phyloP scores from a whole-genome alignment of 2,329 filamentous ascomycete species.

The Xylariaceae sp. region DNA sequence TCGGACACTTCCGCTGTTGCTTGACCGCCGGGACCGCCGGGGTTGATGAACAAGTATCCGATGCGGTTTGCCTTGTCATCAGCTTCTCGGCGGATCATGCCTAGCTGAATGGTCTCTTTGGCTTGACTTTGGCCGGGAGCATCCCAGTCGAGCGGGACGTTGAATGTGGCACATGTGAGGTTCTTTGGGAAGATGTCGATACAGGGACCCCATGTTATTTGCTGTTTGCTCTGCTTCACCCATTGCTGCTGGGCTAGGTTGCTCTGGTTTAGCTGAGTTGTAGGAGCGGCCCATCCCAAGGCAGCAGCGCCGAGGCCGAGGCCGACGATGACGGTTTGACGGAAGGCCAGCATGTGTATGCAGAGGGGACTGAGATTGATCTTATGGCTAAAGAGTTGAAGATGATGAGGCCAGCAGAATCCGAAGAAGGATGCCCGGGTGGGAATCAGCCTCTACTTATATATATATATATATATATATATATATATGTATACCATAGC shows the following conservation, averaged over 20 bases:
- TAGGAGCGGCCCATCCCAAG: constrained; percentile 9
- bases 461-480: too few species aligned
- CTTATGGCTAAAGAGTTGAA: background rate
- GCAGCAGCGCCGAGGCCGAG: constrained; percentile 10
- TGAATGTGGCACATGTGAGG: constrained; percentile 26
- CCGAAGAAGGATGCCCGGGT: too few species aligned
- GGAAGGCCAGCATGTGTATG: constrained; percentile 8
- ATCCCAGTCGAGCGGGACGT: constrained; percentile 28
- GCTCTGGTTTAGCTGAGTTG: background rate
- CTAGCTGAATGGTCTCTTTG: constrained; percentile 26
- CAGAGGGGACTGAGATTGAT: background rate
- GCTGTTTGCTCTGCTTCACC: constrained; percentile 11
- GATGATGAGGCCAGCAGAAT: background rate
- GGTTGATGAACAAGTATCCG: constrained; percentile 39
- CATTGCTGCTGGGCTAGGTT: constrained; percentile 3
- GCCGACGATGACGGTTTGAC: background rate
- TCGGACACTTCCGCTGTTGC: constrained; percentile 24
- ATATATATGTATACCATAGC: too few species aligned
- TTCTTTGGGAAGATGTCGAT: constrained; percentile 11
- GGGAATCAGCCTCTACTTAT: too few species aligned
- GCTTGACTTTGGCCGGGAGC: background rate
- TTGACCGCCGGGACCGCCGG: constrained; percentile 36
- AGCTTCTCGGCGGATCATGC: constrained; percentile 25
- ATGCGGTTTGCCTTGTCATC: constrained; percentile 25
- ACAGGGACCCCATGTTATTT: constrained; percentile 18